Conservation (phyloP, 768 basidiomycete species). For the Pleurotus citrinopileatus region DNA sequence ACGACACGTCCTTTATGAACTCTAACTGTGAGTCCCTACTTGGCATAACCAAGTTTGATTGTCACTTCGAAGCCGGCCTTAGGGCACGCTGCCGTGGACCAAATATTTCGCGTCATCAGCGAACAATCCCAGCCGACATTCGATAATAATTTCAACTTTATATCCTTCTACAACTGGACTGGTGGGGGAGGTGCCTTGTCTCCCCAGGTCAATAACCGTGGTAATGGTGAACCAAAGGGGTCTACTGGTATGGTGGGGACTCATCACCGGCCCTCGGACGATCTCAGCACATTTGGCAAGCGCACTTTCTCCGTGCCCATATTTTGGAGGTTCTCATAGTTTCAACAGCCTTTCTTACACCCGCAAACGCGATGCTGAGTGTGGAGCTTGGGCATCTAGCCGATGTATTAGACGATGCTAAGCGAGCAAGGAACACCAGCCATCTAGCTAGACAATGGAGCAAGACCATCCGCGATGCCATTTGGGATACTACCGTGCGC, state of each 20-base stretch:
- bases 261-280: conserved; percentile 75
- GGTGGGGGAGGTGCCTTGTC: conserved; percentile 62
- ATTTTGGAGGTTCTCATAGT: background rate
- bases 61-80: conserved; percentile 9
- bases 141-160: conserved; percentile 66
- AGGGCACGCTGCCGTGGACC: conserved; percentile 69
- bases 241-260: conserved; percentile 77
- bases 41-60: background rate
- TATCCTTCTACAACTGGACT: conserved; percentile 84
- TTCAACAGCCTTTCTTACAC: conserved; percentile 63
- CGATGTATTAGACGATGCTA: conserved; percentile 49
- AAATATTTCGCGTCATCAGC: conserved; percentile 73
- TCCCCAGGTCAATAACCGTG: conserved; percentile 61
- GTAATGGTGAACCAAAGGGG: conserved; percentile 74
- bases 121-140: conserved; percentile 76
- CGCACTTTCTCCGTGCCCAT: background rate
- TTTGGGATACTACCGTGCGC: conserved; percentile 60
- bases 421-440: conserved; percentile 49
- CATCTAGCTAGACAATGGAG: conserved; percentile 56
- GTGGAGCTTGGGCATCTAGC: conserved; percentile 67
- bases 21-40: conserved; percentile 47
- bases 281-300: conserved; percentile 64
- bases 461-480: conserved; percentile 51
- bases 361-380: conserved; percentile 82
- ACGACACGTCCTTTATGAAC: conserved; percentile 71